Base-by-base conservation (phyloP, 805 yeast genomes). In the Yamadazyma paraphyllophila region DNA sequence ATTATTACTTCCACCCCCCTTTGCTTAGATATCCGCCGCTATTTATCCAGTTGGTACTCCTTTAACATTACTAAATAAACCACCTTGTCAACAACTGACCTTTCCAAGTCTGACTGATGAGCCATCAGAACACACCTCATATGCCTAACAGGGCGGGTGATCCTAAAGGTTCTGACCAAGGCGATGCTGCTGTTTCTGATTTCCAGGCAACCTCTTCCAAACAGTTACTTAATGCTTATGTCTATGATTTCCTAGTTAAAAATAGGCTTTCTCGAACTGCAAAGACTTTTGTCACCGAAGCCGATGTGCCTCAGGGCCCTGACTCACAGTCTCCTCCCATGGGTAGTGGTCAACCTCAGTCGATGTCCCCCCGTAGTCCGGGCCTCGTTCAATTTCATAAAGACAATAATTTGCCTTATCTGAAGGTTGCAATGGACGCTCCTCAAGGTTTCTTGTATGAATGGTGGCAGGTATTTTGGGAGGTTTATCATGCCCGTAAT, bases 401-500 rank as follows among this genome's bases (percentile, higher is more conserved):
- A 50, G 73, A 69, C 7, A 61, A 67, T 45, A 77, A 74, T 41
- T 60, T 81, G 7, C 81, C 85, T 1, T 69, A 70, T 12, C 60
- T 80, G 30, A 66, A 70, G 16, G 73, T 83, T 58, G 70, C 81
- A 9, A 78, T 86, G 76, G 94, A 89, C 58, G 85, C 95, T 2
- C 94, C 95, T 0, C 88, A 84, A 55, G 94, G 96, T 6, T 90
- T 88, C 58, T 67, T 90, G 17, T 83, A 80, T 57, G 97, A 91
- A 62, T 90, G 97, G 97, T 90, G 97, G 97, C 89, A 82, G 70
- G 82, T 91, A 13, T 91, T 90, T 61, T 91, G 97, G 97, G 97
- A 90, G 61, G 83, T 89, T 25, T 88, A 85, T 65, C 86, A 86
- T 58, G 96, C 95, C 2, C 76, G 89, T 55, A 81, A 88, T 35